Conservation (phyloP, 2,329 filamentous ascomycete genomes). For the Neonectria hederae region DNA sequence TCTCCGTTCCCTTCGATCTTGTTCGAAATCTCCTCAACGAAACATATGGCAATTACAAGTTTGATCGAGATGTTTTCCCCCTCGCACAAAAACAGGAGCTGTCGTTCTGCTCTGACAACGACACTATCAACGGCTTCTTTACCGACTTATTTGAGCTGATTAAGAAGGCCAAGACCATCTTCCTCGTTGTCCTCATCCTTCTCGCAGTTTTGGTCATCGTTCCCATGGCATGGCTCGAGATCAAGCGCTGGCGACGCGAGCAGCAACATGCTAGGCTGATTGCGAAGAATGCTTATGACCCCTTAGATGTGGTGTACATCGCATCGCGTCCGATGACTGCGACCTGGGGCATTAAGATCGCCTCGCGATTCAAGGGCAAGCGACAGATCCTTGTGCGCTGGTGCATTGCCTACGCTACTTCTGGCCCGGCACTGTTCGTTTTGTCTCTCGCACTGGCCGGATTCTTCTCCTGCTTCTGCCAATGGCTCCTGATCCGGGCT, state of each 20-base stretch:
- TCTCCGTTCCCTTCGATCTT: conserved; percentile 82
- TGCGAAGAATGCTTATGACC: conserved; percentile 73
- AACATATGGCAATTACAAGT: conserved; percentile 76
- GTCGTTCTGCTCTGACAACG: conserved; percentile 88
- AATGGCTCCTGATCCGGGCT: conserved; percentile 78
- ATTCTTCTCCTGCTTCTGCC: conserved; percentile 83
- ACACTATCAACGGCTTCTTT: conserved; percentile 87
- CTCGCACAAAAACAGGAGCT: conserved; percentile 84
- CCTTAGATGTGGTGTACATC: conserved; percentile 90
- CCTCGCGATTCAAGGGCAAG: conserved; percentile 70
- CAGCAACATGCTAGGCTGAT: conserved; percentile 75
- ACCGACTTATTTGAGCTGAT: conserved; percentile 72
- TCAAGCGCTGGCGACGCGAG: conserved; percentile 78
- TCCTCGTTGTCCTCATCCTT: conserved; percentile 77
- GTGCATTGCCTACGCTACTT: conserved; percentile 88
- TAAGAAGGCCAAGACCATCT: conserved; percentile 75
- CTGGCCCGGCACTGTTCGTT: conserved; percentile 84
- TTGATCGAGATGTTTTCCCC: conserved; percentile 81
- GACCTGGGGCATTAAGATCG: conserved; percentile 74
- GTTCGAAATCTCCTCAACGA: conserved; percentile 78
- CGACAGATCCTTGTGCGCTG: conserved; percentile 81
- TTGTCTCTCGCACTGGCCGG: conserved; percentile 84
- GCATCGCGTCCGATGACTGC: conserved; percentile 83
- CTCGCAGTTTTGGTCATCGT: conserved; percentile 77
- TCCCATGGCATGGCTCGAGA: conserved; percentile 84